Base-by-base conservation (phyloP, 306 rosid genomes). In the Trifolium subterraneum region DNA sequence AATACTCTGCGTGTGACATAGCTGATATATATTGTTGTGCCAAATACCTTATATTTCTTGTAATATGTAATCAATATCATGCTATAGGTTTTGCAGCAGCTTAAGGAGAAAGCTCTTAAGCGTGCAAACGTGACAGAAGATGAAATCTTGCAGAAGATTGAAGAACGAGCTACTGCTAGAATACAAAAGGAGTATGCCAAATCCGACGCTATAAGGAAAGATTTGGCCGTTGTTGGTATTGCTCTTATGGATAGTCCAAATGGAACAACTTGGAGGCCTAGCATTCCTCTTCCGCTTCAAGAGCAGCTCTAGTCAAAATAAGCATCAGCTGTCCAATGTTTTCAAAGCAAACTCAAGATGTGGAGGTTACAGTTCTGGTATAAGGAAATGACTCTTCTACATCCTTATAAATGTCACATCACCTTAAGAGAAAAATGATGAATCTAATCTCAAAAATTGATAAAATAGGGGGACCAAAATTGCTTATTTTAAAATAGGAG, bases 191-290 rank as follows among this genome's bases (percentile, higher is more conserved):
- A 92, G 71, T 95, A 83, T 9, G 92, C 89, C 68, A 92, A 86
- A 80, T 94, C 99, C 7, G 98, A 92, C 76, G 83, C 79, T 59
- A 85, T 92, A 22, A 84, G 98, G 67, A 92, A 83, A 72, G 93
- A 85, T 66, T 82, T 95, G 80, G 93, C 93, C 68, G 79, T 72
- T 60, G 76, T 86, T 45, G 98, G 99, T 42, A 90, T 95, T 64
- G 75, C 92, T 76, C 92, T 90, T 12, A 94, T 92, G 99, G 99
- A 94, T 84, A 82, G 87, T 87, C 88, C 97, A 33, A 78, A 83
- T 58, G 97, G 96, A 33, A 94, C 99, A 27, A 81, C 92, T 58
- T 90, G 99, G 97, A 92, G 96, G 81, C 95, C 99, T 25, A 52
- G 95, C 20, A 76, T 91, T 72, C 97, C 98, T 47, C 90, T 90